A percentile compares a stretch with the other conserved stretches of the same genome.
Evolutionary conservation across 805 yeast genomes (phyloP).

Genomic region (Lachancea lanzarotensis): DNA sequence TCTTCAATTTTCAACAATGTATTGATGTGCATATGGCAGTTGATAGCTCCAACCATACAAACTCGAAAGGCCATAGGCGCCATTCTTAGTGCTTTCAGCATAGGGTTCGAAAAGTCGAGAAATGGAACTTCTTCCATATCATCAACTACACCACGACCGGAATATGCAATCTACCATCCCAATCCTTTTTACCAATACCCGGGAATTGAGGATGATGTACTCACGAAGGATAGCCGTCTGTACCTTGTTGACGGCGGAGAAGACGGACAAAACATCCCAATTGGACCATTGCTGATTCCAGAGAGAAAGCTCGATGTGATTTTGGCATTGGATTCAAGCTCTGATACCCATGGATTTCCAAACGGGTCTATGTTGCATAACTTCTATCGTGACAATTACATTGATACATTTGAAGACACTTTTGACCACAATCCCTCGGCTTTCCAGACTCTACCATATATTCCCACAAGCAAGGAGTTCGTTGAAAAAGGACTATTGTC

Average conservation of each 20-base stretch:
- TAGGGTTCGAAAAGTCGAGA: slow-evolving; percentile 2
- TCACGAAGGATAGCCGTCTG: slow-evolving; percentile 29
- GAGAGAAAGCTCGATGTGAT: slow-evolving; percentile 56
- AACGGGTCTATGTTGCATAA: slow-evolving; percentile 48
- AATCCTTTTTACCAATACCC: slow-evolving; percentile 48
- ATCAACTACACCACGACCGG: slow-evolving; percentile 32
- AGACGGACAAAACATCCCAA: slow-evolving; percentile 66
- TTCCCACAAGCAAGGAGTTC: slow-evolving; percentile 7
- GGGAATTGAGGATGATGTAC: slow-evolving; percentile 17
- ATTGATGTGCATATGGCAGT: slow-evolving; percentile 42
- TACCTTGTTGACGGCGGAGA: slow-evolving; percentile 74
- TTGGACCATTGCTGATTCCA: slow-evolving; percentile 56
- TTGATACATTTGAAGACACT: not conserved
- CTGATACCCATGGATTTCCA: slow-evolving; percentile 50
- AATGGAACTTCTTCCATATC: slow-evolving; percentile 8
- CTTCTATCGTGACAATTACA: slow-evolving; percentile 21
- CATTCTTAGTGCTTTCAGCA: slow-evolving; percentile 24
- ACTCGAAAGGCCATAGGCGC: slow-evolving; percentile 33
- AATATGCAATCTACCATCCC: slow-evolving; percentile 54
- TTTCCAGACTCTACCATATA: slow-evolving; percentile 7
- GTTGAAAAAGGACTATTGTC: slow-evolving; percentile 14
- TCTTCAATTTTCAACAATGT: slow-evolving; percentile 56
- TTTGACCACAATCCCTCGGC: not conserved
- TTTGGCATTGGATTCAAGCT: slow-evolving; percentile 53
- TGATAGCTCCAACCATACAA: slow-evolving; percentile 30